These are phyloP conservation scores for Davidsoniella virescens DNA, from an alignment of 2,329 filamentous ascomycete species.

Conservation along the genomic window DNA sequence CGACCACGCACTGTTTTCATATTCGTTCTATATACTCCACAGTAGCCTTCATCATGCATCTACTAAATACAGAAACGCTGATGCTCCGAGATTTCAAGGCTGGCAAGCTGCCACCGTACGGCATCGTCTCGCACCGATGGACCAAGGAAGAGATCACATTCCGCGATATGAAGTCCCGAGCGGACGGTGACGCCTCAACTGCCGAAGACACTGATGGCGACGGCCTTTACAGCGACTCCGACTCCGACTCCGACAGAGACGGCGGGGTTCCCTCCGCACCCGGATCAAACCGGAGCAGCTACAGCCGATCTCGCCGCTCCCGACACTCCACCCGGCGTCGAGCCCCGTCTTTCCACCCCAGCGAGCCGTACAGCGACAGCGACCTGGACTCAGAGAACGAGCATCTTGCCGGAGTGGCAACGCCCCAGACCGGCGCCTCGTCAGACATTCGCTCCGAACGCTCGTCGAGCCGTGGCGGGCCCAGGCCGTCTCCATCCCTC, in stretches of 20 bases:
- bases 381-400: conserved; percentile 4
- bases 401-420: background rate
- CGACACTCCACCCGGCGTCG: background rate
- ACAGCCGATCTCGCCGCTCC: background rate
- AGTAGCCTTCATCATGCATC: conserved; percentile 8
- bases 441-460: conserved; percentile 6
- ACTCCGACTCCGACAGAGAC: background rate
- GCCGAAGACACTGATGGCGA: conserved; percentile 7
- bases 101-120: conserved; percentile 7
- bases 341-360: background rate
- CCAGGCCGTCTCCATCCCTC: conserved; percentile 6
- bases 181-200: conserved; percentile 1
- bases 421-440: conserved; percentile 4
- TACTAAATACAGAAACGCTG: conserved; percentile 9
- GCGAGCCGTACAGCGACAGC: conserved; percentile 6
- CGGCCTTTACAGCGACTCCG: background rate
- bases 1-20: background rate
- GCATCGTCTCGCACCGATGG: conserved; percentile 9
- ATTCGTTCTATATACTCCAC: background rate
- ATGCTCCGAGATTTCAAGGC: conserved; percentile 9
- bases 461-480: background rate
- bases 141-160: conserved; percentile 8
- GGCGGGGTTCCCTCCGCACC: background rate
- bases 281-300: background rate
- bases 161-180: conserved; percentile 6